Conservation (phyloP, 179 eudicot genomes). For the Dionaea muscipula region DNA sequence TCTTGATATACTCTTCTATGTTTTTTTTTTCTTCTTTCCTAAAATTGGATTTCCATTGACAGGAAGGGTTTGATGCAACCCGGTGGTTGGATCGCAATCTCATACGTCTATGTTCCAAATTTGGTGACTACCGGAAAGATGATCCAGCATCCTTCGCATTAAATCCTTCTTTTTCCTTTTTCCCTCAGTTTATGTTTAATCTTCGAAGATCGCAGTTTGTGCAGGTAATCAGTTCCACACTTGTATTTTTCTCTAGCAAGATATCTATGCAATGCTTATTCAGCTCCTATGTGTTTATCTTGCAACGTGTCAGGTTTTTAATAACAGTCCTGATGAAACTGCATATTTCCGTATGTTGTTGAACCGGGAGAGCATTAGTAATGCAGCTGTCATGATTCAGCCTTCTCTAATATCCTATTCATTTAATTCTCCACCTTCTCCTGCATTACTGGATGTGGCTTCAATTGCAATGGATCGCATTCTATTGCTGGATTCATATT, state of each 20-base stretch:
- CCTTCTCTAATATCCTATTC: constrained; percentile 87
- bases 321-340: constrained; percentile 98
- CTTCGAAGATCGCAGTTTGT: constrained; percentile 90
- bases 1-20: too few species aligned
- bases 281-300: not conserved
- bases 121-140: constrained; percentile 92
- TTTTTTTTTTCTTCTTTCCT: not conserved
- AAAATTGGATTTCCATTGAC: constrained; percentile 11
- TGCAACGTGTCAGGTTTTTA: constrained; percentile 48
- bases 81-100: constrained; percentile 91
- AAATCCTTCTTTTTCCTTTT: constrained; percentile 71
- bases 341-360: constrained; percentile 88
- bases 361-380: constrained; percentile 70
- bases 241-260: not conserved
- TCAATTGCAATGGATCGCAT: constrained; percentile 83
- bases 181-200: constrained; percentile 94
- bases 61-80: constrained; percentile 97
- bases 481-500: constrained; percentile 76
- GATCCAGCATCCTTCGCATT: constrained; percentile 80
- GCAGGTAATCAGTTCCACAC: constrained; percentile 38
- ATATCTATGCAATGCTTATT: not conserved
- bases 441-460: constrained; percentile 74
- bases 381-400: constrained; percentile 92
- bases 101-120: constrained; percentile 83
- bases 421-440: constrained; percentile 62